Evolutionary conservation across 768 basidiomycete species (phyloP).

Genomic region (Russula sp.): DNA sequence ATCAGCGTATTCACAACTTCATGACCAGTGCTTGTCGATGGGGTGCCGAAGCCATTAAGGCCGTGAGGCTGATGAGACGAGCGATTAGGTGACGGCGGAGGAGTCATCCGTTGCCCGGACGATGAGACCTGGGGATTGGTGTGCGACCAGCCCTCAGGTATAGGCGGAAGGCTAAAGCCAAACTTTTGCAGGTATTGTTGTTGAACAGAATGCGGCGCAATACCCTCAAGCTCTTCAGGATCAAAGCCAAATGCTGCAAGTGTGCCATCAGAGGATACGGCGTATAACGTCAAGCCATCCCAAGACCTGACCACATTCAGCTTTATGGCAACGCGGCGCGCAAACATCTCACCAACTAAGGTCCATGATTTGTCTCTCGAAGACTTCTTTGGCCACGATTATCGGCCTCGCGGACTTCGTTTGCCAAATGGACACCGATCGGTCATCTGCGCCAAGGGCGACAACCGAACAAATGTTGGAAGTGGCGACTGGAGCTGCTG

Average conservation of each 20-base stretch:
- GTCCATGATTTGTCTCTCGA: conserved; percentile 93
- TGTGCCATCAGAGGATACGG: conserved; percentile 93
- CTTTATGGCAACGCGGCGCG: not conserved
- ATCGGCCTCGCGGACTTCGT: conserved; percentile 87
- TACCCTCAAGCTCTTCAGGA: conserved; percentile 71
- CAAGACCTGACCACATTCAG: conserved; percentile 57
- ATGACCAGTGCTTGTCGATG: conserved; percentile 33
- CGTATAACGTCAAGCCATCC: conserved; percentile 89
- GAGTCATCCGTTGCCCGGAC: conserved; percentile 33
- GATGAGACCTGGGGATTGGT: conserved; percentile 21
- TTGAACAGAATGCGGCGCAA: conserved; percentile 67
- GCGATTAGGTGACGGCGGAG: conserved; percentile 44
- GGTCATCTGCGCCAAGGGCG: conserved; percentile 90
- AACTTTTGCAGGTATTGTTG: conserved; percentile 79
- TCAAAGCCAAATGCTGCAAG: conserved; percentile 86
- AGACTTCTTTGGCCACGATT: conserved; percentile 90
- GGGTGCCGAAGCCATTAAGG: conserved; percentile 38
- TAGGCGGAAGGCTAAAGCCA: conserved; percentile 59
- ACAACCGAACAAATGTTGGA: conserved; percentile 88
- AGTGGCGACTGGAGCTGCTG: conserved; percentile 58
- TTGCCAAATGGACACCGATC: conserved; percentile 94
- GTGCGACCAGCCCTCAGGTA: conserved; percentile 71
- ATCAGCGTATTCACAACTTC: conserved; percentile 59
- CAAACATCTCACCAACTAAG: conserved; percentile 69
- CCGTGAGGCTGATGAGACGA: conserved; percentile 32